Percentiles rank a stretch among this genome's conserved stretches.
phyloP scores from a whole-genome alignment of 2,329 filamentous ascomycete genomes.

The Epichloe uncinata region DNA sequence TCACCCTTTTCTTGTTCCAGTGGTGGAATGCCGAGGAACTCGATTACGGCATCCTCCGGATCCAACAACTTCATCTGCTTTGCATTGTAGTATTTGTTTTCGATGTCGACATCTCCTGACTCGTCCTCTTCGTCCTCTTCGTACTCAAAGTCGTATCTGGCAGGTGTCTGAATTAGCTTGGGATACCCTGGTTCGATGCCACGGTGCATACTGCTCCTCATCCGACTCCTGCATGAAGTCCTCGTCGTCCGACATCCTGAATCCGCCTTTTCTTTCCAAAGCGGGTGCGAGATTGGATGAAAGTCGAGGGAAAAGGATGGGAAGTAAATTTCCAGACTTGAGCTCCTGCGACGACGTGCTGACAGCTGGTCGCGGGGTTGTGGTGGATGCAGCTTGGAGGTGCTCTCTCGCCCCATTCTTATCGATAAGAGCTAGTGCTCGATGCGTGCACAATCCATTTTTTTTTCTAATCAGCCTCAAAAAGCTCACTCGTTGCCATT shows the following conservation, averaged over 20 bases:
- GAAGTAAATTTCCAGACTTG: background rate
- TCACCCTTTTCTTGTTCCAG: conserved; percentile 88
- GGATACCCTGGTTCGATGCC: background rate
- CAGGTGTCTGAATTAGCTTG: conserved; percentile 4
- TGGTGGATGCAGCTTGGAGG: background rate
- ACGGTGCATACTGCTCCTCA: conserved; percentile 26
- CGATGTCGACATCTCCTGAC: conserved; percentile 80
- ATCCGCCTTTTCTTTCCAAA: too few species aligned
- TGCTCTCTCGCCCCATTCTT: background rate
- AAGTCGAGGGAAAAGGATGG: background rate
- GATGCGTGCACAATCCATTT: background rate
- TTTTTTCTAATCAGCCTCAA: too few species aligned
- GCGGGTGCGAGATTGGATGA: too few species aligned
- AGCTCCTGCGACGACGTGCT: background rate
- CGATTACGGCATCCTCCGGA: conserved; percentile 76
- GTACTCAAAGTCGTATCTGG: conserved; percentile 88
- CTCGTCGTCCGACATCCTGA: conserved; percentile 37
- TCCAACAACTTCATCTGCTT: conserved; percentile 88
- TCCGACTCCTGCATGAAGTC: conserved; percentile 36
- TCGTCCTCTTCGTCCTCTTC: conserved; percentile 87
- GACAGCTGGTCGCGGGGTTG: background rate
- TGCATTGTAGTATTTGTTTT: conserved; percentile 99
- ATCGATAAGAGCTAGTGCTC: background rate
- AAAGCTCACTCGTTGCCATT: too few species aligned
- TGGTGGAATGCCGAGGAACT: conserved; percentile 79